Conservation (phyloP, 805 yeast genomes). For the Lipomyces anomalus region DNA sequence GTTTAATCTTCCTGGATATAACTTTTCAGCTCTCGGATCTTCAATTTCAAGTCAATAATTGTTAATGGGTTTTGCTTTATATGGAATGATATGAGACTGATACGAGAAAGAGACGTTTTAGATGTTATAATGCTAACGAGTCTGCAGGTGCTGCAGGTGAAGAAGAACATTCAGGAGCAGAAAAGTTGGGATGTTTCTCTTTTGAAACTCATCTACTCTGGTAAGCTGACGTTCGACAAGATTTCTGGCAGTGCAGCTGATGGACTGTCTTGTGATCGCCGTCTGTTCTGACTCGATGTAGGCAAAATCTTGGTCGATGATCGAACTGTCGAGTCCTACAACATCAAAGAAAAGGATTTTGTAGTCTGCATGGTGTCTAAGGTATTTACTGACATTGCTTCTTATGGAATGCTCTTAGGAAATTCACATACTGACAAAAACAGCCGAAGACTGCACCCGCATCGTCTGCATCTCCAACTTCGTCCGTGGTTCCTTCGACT, state of each 20-base stretch:
- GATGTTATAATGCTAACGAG: not conserved
- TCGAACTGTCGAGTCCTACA: constrained; percentile 63
- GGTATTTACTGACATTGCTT: constrained; percentile 12
- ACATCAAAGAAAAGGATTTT: constrained; percentile 75
- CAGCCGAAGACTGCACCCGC: constrained; percentile 6
- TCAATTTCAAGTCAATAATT: too few species aligned
- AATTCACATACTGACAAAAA: not conserved
- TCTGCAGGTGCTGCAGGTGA: constrained; percentile 52
- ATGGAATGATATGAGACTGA: too few species aligned
- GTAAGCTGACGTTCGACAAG: constrained; percentile 33
- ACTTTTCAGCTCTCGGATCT: too few species aligned
- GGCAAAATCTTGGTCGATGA: constrained; percentile 83
- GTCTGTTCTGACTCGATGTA: constrained; percentile 7
- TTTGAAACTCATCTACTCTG: constrained; percentile 87
- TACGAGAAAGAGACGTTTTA: too few species aligned
- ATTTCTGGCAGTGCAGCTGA: too few species aligned
- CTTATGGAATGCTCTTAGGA: not conserved
- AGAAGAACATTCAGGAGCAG: constrained; percentile 62
- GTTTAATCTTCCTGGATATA: too few species aligned
- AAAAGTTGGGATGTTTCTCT: constrained; percentile 66
- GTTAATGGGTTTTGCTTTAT: not conserved
- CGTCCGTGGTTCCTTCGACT: constrained; percentile 15
- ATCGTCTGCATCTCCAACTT: constrained; percentile 21
- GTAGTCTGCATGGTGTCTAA: constrained; percentile 86
- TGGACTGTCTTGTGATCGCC: not conserved